Conservation (phyloP, 2,329 filamentous ascomycete genomes). For the Nemania sp. region DNA sequence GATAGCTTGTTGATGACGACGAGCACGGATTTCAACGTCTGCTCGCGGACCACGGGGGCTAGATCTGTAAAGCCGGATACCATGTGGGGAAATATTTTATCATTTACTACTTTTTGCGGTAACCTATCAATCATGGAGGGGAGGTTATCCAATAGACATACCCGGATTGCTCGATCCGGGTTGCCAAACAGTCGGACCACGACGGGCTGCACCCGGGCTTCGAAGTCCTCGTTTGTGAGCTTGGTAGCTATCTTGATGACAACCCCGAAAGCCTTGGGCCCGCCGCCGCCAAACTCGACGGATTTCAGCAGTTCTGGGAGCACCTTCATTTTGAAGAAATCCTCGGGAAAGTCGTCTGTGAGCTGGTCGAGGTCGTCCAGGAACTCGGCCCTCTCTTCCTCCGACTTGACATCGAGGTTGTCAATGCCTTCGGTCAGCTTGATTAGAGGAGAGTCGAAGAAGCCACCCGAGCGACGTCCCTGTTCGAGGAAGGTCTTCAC, state of each 20-base stretch:
- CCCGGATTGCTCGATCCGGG: slow-evolving; percentile 88
- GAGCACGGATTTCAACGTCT: slow-evolving; percentile 93
- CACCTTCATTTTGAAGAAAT: slow-evolving; percentile 97
- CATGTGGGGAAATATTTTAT: slow-evolving; percentile 95
- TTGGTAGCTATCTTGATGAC: slow-evolving; percentile 92
- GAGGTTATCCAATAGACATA: slow-evolving; percentile 87
- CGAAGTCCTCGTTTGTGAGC: slow-evolving; percentile 87
- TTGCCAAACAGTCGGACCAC: slow-evolving; percentile 86
- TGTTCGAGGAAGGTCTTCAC: slow-evolving; percentile 88
- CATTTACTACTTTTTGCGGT: slow-evolving; percentile 85
- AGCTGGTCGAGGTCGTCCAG: slow-evolving; percentile 85
- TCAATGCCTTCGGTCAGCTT: slow-evolving; percentile 92
- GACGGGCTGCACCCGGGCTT: slow-evolving; percentile 80
- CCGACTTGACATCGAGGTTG: slow-evolving; percentile 84
- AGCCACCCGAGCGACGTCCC: slow-evolving; percentile 77
- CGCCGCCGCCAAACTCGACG: slow-evolving; percentile 96
- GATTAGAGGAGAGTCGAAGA: slow-evolving; percentile 92
- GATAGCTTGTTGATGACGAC: slow-evolving; percentile 87
- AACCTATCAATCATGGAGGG: slow-evolving; percentile 90
- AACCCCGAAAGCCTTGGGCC: slow-evolving; percentile 84
- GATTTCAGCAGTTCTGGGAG: slow-evolving; percentile 96
- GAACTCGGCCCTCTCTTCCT: slow-evolving; percentile 82
- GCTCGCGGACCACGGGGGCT: slow-evolving; percentile 89
- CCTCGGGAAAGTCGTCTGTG: slow-evolving; percentile 92
- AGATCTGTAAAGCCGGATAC: slow-evolving; percentile 95